phyloP scores from a whole-genome alignment of 148 eudicot species.

The Nyssa sinensis region DNA sequence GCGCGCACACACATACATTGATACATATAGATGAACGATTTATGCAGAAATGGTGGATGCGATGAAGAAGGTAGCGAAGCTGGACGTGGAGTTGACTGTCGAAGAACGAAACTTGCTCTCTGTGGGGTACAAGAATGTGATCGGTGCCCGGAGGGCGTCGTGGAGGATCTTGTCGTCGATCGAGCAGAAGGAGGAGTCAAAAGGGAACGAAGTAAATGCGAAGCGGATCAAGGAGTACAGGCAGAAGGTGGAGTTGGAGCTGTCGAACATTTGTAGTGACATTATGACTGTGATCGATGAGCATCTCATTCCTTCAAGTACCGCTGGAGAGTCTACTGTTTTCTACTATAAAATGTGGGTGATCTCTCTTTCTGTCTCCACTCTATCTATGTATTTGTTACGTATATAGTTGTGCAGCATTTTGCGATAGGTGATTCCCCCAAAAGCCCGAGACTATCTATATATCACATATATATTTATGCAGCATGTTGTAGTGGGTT shows the following conservation, averaged over 20 bases:
- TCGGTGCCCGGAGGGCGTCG: constrained; percentile 37
- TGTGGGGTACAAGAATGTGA: constrained; percentile 42
- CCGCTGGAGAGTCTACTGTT: constrained; percentile 40
- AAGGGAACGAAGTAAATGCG: constrained; percentile 33
- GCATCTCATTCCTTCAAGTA: constrained; percentile 40
- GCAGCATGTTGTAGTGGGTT: background rate
- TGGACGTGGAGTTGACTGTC: constrained; percentile 35
- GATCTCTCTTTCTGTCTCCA: too few species aligned
- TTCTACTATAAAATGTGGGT: constrained; percentile 36
- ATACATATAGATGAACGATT: background rate
- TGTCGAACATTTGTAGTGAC: constrained; percentile 28
- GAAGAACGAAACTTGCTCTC: constrained; percentile 43
- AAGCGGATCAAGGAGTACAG: constrained; percentile 40
- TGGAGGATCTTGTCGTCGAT: constrained; percentile 43
- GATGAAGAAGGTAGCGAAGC: constrained; percentile 32
- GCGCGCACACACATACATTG: background rate
- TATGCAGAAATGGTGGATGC: constrained; percentile 33
- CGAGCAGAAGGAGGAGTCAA: constrained; percentile 39
- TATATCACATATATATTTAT: too few species aligned
- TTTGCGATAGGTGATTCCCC: background rate
- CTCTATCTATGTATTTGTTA: background rate
- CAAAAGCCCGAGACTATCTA: too few species aligned
- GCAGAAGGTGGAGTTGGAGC: constrained; percentile 36
- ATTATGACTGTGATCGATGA: constrained; percentile 38
- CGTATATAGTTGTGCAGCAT: too few species aligned